Conservation (phyloP, 495 filamentous ascomycete species). For the Penicillium malachiteum region DNA sequence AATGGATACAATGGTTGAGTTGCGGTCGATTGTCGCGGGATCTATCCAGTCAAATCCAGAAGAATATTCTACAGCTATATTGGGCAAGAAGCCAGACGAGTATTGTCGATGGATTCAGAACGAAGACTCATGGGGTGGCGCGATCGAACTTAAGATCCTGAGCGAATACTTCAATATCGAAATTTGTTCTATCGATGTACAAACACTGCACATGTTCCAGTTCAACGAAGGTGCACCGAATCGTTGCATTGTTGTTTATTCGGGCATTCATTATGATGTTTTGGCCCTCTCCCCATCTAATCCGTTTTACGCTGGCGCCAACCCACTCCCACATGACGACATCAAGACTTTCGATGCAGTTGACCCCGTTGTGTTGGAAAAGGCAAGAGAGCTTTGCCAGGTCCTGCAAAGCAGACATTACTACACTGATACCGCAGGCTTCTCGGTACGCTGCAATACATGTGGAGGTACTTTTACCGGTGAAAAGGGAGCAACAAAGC, state of each 20-base stretch:
- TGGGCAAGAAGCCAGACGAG: constrained; percentile 69
- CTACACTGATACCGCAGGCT: constrained; percentile 84
- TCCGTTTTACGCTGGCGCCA: constrained; percentile 54
- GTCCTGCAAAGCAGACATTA: constrained; percentile 73
- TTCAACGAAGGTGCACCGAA: constrained; percentile 76
- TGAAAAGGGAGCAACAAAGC: constrained; percentile 65
- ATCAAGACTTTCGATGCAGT: constrained; percentile 71
- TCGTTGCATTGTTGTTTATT: constrained; percentile 85
- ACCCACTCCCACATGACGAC: constrained; percentile 68
- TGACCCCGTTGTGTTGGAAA: constrained; percentile 67
- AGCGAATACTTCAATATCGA: constrained; percentile 84
- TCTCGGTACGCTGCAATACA: constrained; percentile 76
- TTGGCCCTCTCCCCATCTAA: constrained; percentile 71
- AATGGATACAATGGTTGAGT: constrained; percentile 69
- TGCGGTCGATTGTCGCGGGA: constrained; percentile 80
- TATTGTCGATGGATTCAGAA: constrained; percentile 87
- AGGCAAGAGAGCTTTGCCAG: constrained; percentile 69
- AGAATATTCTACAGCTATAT: constrained; percentile 69
- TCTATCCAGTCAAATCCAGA: constrained; percentile 72
- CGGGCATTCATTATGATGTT: constrained; percentile 94
- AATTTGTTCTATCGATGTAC: constrained; percentile 81
- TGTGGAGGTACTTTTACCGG: constrained; percentile 74
- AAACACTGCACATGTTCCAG: constrained; percentile 63
- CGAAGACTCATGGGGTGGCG: constrained; percentile 85
- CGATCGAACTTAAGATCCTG: constrained; percentile 83